A percentile compares a stretch with the other conserved stretches of the same genome.
Evolutionary conservation across 345 rosid genomes (phyloP).

Genomic region (Trapa bicornis): DNA sequence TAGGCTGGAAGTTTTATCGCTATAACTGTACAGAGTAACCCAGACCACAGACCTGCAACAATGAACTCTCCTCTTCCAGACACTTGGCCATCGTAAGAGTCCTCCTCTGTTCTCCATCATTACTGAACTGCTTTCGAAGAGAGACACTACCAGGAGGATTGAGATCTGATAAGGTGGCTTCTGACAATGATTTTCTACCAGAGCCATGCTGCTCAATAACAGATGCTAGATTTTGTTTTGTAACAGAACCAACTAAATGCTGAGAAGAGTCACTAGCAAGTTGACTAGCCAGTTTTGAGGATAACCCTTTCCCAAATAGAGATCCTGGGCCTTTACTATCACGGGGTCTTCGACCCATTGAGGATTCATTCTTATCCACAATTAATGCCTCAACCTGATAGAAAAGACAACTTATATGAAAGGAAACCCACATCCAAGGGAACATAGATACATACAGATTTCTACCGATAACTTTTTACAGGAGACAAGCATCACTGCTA

Average conservation of each 20-base stretch:
- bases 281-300: conserved; percentile 44
- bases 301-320: conserved; percentile 39
- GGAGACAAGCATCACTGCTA: conserved; percentile 5
- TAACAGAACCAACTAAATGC: conserved; percentile 43
- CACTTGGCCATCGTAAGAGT: conserved; percentile 30
- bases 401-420: not conserved
- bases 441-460: not conserved
- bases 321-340: conserved; percentile 40
- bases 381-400: conserved; percentile 63
- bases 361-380: conserved; percentile 62
- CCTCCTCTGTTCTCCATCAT: conserved; percentile 45
- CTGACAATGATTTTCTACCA: conserved; percentile 83
- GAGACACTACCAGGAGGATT: conserved; percentile 65
- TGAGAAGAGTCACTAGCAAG: conserved; percentile 42
- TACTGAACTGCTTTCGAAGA: conserved; percentile 61
- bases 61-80: conserved; percentile 40
- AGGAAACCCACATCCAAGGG: not conserved
- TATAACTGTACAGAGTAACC: not conserved
- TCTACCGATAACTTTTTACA: not conserved
- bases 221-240: conserved; percentile 63
- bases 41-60: conserved; percentile 25
- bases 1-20: not conserved
- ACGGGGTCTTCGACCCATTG: conserved; percentile 31
- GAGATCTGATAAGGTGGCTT: conserved; percentile 41
- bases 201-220: conserved; percentile 80